Base-by-base conservation (phyloP, 768 basidiomycete species). In the Daedaleopsis nitida region DNA sequence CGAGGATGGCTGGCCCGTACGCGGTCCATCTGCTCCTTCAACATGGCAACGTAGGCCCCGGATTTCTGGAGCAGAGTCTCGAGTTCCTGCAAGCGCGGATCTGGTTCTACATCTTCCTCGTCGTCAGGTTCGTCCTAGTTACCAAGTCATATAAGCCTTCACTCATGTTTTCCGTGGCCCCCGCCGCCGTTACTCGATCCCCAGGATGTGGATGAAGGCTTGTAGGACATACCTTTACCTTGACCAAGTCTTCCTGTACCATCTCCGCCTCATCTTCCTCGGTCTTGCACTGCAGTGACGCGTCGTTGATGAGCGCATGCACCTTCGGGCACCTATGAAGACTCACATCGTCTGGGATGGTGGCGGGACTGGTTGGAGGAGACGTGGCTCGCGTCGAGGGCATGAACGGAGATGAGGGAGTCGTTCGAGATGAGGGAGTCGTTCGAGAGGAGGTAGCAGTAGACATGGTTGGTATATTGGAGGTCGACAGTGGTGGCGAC, bases 31-130 rank as follows among this genome's bases (percentile, higher is more conserved):
- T 88, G 83, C 23, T 84, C 78, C 50, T 86, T 84, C 14, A 95
- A 78, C 44, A 91, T 80, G 55, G 77, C 80, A 1, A 92, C 87
- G 68, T 89, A 94, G n/a, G 87, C 79, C 1, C 84, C 82, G 0
- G 91, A 92, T 66, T 89, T 89, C 56, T 93, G 81, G 21, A 95
- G 80, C 24, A 95, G 82, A 53, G 80, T 85, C 56, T 85, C 79
- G 19, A 92, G 84, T 11, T 83, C 48, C 9, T 16, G 24, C n/a
- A 67, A 32, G 7, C 66, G 61, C 38, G 55, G 17, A 17, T 62
- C 44, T 8, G 52, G 23, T 21, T 65, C 63, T 63, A n/a, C 37
- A 27, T 49, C 52, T 19, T 38, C 24, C n/a, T 50, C 47, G 5
- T 49, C 52, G n/a, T 43, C 56, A 3, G 43, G 48, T 8, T 51